Evolutionary conservation across 2,329 filamentous ascomycete species (phyloP), one percentile per base, ranked within the genome.

Genomic region (Madurella fahalii): DNA sequence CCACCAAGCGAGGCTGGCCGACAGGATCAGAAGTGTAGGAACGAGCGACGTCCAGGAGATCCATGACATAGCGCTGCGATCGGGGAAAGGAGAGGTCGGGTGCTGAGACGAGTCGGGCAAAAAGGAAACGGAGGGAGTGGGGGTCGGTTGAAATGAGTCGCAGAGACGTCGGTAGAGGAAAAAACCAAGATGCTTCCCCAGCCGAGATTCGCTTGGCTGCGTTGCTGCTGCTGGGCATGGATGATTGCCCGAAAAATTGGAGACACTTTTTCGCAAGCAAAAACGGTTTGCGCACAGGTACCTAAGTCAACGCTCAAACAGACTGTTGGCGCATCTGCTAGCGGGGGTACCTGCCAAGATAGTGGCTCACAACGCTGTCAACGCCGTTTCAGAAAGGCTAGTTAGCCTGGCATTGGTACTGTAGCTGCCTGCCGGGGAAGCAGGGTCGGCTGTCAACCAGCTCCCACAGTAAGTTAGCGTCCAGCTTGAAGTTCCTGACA

Each of bases 1-100:
- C 69, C 71, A 75, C 72, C 74, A 74, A 61, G 71, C 69, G 50
- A 76, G 62, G 59, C 72, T 67, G 60, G 71, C 68, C 63, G 69
- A 72, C 63, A 71, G 63, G 65, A 77, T 70, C 56, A 76, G 69
- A 63, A 76, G 64, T 59, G 73, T 73, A 61, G 74, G 71, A 66
- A 75, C 69, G 63, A 71, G 67, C 68, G 63, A 69, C 66, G 73
- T 71, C 72, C 71, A 75, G 72, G 72, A 71, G 70, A 68, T 72
- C 74, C 74, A 77, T 77, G 72, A 75, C 74, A 77, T 77, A 71
- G 69, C 74, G 74, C 63, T 67, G 60, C 61, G 67, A 64, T 69
- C 57, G 53, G 58, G 25, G 16, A 43, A n/a, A 56, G 52, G 45
- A 50, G 52, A 40, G 46, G 54, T 43, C 43, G 57, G 54, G 40